phyloP scores from a whole-genome alignment of 257 asterid species.

The Nicotiana tabacum region DNA sequence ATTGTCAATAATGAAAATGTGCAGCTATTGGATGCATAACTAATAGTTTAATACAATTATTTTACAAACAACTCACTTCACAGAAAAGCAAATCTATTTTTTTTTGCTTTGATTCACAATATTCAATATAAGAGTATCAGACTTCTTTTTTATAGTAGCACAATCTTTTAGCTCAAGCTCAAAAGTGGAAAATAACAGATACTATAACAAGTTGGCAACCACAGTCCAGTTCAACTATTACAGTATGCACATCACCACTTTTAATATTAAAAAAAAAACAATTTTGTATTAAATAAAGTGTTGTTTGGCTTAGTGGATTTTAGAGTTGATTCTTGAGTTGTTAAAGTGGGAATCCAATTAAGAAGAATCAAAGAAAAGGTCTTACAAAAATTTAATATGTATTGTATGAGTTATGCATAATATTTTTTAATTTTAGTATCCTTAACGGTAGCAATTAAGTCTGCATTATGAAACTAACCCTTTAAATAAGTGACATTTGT shows the following conservation, averaged over 20 bases:
- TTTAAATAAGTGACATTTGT: not conserved
- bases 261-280: not conserved
- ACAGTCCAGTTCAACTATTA: not conserved
- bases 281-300: not conserved
- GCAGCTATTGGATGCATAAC: not conserved
- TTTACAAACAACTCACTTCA: not conserved
- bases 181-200: constrained; percentile 1
- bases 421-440: constrained; percentile 6
- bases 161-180: constrained; percentile 17
- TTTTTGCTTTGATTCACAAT: not conserved
- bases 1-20: not conserved
- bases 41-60: not conserved
- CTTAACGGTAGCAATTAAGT: constrained; percentile 30
- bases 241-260: not conserved
- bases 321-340: constrained; percentile 15
- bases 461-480: constrained; percentile 6
- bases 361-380: constrained; percentile 24
- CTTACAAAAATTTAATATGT: not conserved
- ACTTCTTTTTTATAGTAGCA: constrained; percentile 1
- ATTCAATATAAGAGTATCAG: not conserved
- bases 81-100: not conserved
- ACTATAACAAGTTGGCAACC: not conserved
- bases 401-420: not conserved
- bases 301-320: not conserved
- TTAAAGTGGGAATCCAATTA: constrained; percentile 47